A percentile compares a stretch with the other conserved stretches of the same genome.
phyloP scores from a whole-genome alignment of 306 rosid species.

The Leucaena leucocephala region DNA sequence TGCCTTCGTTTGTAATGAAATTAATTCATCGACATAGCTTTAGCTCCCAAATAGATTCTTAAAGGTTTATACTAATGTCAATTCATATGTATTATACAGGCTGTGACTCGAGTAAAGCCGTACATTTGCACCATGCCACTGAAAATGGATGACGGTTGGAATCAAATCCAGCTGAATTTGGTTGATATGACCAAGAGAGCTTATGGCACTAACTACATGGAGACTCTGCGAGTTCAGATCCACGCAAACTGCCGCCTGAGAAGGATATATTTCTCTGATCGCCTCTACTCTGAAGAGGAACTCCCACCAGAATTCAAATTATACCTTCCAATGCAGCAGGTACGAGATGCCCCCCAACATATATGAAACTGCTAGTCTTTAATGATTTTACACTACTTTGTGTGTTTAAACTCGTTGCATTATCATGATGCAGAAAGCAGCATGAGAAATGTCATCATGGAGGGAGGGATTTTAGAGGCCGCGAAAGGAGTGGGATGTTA shows the following conservation, averaged over 20 bases:
- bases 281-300: slow-evolving; percentile 93
- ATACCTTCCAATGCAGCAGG: slow-evolving; percentile 96
- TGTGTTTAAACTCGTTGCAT: slow-evolving; percentile 9
- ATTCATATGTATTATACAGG: slow-evolving; percentile 40
- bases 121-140: slow-evolving; percentile 95
- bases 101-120: slow-evolving; percentile 82
- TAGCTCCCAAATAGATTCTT: neutral
- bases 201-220: slow-evolving; percentile 94
- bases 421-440: slow-evolving; percentile 43
- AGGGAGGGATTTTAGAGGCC: slow-evolving; percentile 9
- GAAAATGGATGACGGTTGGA: slow-evolving; percentile 93
- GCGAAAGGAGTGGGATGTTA: neutral
- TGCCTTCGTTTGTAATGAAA: slow-evolving; percentile 16
- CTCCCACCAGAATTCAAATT: slow-evolving; percentile 90
- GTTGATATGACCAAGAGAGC: slow-evolving; percentile 91
- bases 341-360: slow-evolving; percentile 28
- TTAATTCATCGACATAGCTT: neutral
- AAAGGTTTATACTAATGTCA: neutral
- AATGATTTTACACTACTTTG: neutral
- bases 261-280: slow-evolving; percentile 92
- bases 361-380: neutral
- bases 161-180: slow-evolving; percentile 87
- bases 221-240: slow-evolving; percentile 94
- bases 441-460: slow-evolving; percentile 20
- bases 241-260: slow-evolving; percentile 95